A percentile compares a stretch with the other conserved stretches of the same genome.
Conservation (phyloP, 129 eudicot species). For the Apium graveolens region DNA sequence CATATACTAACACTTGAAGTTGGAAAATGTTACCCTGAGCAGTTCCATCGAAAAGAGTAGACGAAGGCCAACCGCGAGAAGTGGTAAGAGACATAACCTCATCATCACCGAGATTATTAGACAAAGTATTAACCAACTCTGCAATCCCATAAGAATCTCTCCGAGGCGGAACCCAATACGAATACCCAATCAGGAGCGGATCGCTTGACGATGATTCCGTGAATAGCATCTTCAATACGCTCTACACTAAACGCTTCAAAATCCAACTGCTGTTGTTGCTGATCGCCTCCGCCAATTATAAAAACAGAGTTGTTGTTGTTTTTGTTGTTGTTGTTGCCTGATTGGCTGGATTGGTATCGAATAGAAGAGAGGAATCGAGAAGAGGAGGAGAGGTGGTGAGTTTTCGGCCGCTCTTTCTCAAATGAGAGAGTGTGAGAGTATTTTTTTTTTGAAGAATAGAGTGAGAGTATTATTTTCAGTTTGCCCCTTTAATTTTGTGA, state of each 20-base stretch:
- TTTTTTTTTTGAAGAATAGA: too few relatives aligned
- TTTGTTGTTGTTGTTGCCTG: conserved; percentile 8
- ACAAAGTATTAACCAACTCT: conserved; percentile 20
- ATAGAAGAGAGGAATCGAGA: background rate
- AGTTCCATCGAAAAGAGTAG: conserved; percentile 15
- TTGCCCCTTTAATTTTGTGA: too few relatives aligned
- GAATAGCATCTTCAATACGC: conserved; percentile 51
- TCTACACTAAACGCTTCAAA: conserved; percentile 31
- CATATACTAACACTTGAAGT: background rate
- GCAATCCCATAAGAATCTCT: conserved; percentile 29
- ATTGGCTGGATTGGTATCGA: conserved; percentile 17
- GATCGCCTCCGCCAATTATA: background rate
- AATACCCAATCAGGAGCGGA: conserved; percentile 52
- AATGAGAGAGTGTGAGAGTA: too few relatives aligned
- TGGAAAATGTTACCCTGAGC: background rate
- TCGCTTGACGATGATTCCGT: conserved; percentile 28
- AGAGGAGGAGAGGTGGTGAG: background rate
- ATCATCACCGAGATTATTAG: conserved; percentile 18
- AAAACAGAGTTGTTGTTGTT: background rate
- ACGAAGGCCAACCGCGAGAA: conserved; percentile 48
- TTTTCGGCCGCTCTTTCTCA: too few relatives aligned
- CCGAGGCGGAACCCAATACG: conserved; percentile 63
- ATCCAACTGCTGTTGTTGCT: background rate
- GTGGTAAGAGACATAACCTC: conserved; percentile 24
- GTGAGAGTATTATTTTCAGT: too few relatives aligned